These are phyloP conservation scores for Solanum gandarillasii DNA, from an alignment of 257 asterid genomes.

Conservation along the genomic window DNA sequence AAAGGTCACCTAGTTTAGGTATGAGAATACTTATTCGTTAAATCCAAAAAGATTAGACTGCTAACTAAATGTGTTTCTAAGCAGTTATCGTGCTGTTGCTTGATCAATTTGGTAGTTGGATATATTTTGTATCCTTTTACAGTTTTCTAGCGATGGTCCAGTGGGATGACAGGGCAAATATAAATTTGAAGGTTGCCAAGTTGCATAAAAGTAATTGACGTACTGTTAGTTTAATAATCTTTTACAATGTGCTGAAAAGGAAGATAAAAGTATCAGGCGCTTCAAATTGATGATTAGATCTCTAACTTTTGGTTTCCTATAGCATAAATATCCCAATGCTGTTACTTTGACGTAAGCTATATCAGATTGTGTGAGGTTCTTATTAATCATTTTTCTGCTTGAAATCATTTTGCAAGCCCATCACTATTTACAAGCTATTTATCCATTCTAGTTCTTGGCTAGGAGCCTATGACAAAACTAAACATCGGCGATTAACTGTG, in stretches of 20 bases:
- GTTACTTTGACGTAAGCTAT: background rate
- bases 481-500: background rate
- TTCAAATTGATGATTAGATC: background rate
- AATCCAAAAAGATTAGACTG: background rate
- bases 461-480: background rate
- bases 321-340: background rate
- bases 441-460: background rate
- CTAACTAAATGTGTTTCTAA: background rate
- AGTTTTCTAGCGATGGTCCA: background rate
- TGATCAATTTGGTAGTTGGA: background rate
- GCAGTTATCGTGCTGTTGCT: background rate
- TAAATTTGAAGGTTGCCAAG: background rate
- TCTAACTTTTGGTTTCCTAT: background rate
- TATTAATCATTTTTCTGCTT: background rate
- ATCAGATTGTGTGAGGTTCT: background rate
- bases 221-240: background rate
- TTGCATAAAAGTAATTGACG: background rate
- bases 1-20: background rate
- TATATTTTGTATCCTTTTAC: background rate
- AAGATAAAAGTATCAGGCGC: background rate
- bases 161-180: background rate
- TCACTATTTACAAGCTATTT: background rate
- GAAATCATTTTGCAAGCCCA: background rate
- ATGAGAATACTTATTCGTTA: background rate
- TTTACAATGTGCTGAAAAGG: background rate